These are phyloP conservation scores for Trematosphaeria pertusa DNA, from an alignment of 2,329 filamentous ascomycete species.

Conservation along the genomic window DNA sequence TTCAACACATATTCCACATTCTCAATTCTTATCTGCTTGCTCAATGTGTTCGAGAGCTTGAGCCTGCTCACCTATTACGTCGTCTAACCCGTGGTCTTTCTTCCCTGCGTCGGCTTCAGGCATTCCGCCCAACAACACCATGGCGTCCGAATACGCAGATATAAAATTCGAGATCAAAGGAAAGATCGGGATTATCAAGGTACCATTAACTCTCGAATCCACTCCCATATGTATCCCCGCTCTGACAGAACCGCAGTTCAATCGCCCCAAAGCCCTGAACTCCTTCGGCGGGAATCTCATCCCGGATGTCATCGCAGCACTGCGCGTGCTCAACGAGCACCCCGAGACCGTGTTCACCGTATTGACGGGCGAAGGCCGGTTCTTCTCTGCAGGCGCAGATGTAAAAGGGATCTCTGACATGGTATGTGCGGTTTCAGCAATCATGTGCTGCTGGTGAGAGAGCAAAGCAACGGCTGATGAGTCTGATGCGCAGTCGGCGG, in stretches of 20 bases:
- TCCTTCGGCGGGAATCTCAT: slow-evolving; percentile 57
- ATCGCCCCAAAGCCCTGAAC: slow-evolving; percentile 57
- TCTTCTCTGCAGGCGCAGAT: slow-evolving; percentile 60
- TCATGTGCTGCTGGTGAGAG: background rate
- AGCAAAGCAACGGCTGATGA: slow-evolving; percentile 15
- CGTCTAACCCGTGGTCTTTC: no score
- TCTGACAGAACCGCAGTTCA: slow-evolving; percentile 45
- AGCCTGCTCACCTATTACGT: no score
- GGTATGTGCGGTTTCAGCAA: background rate
- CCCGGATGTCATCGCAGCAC: slow-evolving; percentile 51
- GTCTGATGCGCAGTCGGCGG: slow-evolving; percentile 15
- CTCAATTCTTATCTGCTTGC: no score
- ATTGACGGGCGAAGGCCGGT: slow-evolving; percentile 58
- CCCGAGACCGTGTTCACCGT: slow-evolving; percentile 60
- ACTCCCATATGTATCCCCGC: no score
- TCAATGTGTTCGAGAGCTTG: no score
- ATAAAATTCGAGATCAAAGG: slow-evolving; percentile 54
- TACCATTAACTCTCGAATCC: slow-evolving; percentile 22
- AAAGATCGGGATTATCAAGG: slow-evolving; percentile 56
- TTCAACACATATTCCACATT: no score
- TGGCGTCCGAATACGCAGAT: slow-evolving; percentile 48
- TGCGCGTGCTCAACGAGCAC: slow-evolving; percentile 55
- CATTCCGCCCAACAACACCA: no score
- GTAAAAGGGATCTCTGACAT: slow-evolving; percentile 45
- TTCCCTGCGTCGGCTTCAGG: no score